phyloP scores from a whole-genome alignment of 305 asterid genomes.

The Fraxinus sp. region DNA sequence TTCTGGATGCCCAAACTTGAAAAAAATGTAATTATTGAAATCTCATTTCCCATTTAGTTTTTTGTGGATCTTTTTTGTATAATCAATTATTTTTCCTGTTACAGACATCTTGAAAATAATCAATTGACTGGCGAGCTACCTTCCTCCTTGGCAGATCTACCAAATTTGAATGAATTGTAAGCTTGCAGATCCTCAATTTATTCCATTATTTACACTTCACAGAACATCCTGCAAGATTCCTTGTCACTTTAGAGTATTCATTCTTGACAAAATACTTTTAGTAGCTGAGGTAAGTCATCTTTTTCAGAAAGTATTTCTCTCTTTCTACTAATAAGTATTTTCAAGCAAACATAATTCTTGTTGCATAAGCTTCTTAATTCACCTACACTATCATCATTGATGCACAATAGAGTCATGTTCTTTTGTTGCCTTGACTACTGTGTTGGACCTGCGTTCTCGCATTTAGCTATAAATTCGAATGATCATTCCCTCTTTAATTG shows the following conservation, averaged over 20 bases:
- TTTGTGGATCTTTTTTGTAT: slow-evolving; percentile 12
- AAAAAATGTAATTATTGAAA: slow-evolving; percentile 50
- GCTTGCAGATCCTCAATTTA: slow-evolving; percentile 35
- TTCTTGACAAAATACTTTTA: neutral
- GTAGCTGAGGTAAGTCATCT: neutral
- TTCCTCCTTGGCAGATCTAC: slow-evolving; percentile 57
- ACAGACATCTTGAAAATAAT: slow-evolving; percentile 89
- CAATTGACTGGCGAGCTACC: slow-evolving; percentile 73
- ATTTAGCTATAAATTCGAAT: neutral
- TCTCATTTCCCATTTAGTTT: slow-evolving; percentile 14
- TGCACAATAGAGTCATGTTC: neutral
- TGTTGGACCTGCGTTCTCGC: neutral
- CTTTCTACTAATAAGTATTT: slow-evolving; percentile 1
- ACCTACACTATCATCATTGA: slow-evolving; percentile 5
- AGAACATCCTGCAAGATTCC: neutral
- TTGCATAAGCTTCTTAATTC: neutral
- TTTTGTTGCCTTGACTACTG: neutral
- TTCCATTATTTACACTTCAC: neutral
- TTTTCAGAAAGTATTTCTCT: slow-evolving; percentile 2
- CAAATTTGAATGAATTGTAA: slow-evolving; percentile 82
- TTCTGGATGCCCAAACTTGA: slow-evolving; percentile 84
- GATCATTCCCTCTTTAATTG: slow-evolving; percentile 16
- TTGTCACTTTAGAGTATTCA: neutral
- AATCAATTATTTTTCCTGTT: slow-evolving; percentile 29
- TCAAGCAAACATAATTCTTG: neutral